Evolutionary conservation across 305 asterid genomes (phyloP).

Genomic region (Fraxinus baroniana): DNA sequence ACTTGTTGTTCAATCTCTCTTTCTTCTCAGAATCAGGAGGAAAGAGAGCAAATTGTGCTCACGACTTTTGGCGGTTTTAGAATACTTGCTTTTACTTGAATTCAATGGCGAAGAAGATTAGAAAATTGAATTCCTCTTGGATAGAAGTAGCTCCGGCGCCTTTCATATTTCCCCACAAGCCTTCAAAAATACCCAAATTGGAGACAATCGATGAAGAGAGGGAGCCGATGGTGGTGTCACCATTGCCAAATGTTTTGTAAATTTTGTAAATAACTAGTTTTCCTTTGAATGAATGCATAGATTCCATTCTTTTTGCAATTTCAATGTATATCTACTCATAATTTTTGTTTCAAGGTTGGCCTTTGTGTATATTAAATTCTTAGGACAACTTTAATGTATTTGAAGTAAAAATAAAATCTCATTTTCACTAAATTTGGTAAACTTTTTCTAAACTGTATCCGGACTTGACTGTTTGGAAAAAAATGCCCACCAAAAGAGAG

Average conservation of each 20-base stretch:
- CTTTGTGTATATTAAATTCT: not conserved
- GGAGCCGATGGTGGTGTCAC: not conserved
- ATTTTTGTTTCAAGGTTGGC: not conserved
- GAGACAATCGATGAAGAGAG: conserved; percentile 29
- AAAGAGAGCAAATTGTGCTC: not conserved
- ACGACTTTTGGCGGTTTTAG: not conserved
- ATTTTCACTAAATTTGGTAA: not conserved
- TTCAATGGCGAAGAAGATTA: conserved; percentile 25
- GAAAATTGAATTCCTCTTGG: conserved; percentile 20
- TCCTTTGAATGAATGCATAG: not conserved
- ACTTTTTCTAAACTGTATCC: not conserved
- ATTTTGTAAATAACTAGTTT: not conserved
- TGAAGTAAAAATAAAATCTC: not conserved
- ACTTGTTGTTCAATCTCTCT: not conserved
- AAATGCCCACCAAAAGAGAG: not conserved
- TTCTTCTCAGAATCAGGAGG: conserved; percentile 5
- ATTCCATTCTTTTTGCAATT: not conserved
- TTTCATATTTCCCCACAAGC: conserved; percentile 17
- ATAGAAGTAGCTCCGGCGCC: conserved; percentile 36
- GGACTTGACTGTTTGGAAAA: not conserved
- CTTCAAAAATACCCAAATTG: conserved; percentile 26
- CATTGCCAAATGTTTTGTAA: not conserved
- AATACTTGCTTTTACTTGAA: not conserved
- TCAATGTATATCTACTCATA: too few species aligned
- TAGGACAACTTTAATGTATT: not conserved